Percentiles rank a stretch among this genome's conserved stretches.
These are phyloP conservation scores for Psophocarpus tetragonolobus DNA, from an alignment of 306 rosid genomes.

Conservation along the genomic window DNA sequence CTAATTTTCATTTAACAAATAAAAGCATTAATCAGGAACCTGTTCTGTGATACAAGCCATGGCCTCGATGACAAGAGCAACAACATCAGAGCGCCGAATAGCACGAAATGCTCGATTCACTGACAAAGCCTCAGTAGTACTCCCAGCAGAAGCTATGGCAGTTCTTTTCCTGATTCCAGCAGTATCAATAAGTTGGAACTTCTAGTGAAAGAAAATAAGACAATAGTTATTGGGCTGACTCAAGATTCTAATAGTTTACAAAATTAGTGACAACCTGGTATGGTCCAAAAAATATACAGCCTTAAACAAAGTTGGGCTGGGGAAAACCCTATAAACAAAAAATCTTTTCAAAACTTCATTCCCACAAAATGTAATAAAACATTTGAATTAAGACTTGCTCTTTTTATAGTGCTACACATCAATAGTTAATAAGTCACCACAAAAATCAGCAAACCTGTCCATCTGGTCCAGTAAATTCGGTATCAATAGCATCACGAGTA, in stretches of 20 bases:
- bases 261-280: neutral
- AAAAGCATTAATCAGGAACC: slow-evolving; percentile 43
- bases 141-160: slow-evolving; percentile 75
- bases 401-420: slow-evolving; percentile 2
- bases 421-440: slow-evolving; percentile 31
- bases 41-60: slow-evolving; percentile 95
- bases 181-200: slow-evolving; percentile 86
- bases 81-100: slow-evolving; percentile 84
- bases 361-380: neutral
- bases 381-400: slow-evolving; percentile 13
- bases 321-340: slow-evolving; percentile 24
- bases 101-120: slow-evolving; percentile 98
- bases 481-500: slow-evolving; percentile 99
- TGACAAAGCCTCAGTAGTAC: slow-evolving; percentile 83
- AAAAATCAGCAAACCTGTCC: slow-evolving; percentile 80
- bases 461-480: slow-evolving; percentile 82
- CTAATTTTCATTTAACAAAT: neutral
- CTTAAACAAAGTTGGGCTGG: slow-evolving; percentile 26
- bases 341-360: slow-evolving; percentile 14
- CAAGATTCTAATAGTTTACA: slow-evolving; percentile 18
- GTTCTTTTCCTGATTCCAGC: slow-evolving; percentile 98
- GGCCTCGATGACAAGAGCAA: slow-evolving; percentile 97
- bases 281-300: neutral
- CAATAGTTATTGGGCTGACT: neutral
- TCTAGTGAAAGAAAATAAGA: slow-evolving; percentile 53